Percentiles rank a stretch among this genome's conserved stretches.
These are phyloP conservation scores for Quercus gilva DNA, from an alignment of 306 rosid genomes.

Conservation along the genomic window DNA sequence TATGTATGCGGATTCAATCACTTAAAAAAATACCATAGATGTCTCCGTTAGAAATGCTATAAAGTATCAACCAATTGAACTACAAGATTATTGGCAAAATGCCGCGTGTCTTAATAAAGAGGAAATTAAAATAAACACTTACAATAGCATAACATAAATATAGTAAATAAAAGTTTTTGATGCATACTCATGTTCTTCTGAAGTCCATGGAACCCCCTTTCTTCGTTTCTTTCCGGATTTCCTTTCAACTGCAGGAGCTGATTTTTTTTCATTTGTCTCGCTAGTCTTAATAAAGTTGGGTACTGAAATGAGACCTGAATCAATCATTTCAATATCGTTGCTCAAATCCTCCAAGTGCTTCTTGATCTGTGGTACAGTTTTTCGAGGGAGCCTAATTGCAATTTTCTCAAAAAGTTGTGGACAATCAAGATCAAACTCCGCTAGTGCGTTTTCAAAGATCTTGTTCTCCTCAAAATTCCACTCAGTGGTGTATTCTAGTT, in stretches of 20 bases:
- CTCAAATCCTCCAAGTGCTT: background rate
- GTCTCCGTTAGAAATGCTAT: too few relatives aligned
- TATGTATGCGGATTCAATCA: too few relatives aligned
- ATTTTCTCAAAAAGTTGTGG: background rate
- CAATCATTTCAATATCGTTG: conserved; percentile 11
- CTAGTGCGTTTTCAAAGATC: background rate
- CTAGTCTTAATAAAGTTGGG: background rate
- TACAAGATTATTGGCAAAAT: too few relatives aligned
- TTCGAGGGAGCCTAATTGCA: background rate
- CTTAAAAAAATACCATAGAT: too few relatives aligned
- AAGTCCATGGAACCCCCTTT: background rate
- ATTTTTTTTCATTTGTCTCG: background rate
- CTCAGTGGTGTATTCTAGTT: background rate
- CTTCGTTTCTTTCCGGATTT: background rate
- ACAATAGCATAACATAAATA: too few relatives aligned
- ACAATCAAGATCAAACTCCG: background rate
- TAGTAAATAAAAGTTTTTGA: background rate
- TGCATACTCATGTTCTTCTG: conserved; percentile 3
- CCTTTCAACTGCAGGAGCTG: background rate
- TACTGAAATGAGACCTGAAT: background rate
- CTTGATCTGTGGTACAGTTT: background rate
- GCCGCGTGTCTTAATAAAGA: too few relatives aligned
- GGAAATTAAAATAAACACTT: too few relatives aligned
- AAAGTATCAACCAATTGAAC: too few relatives aligned
- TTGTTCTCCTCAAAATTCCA: conserved; percentile 14